Evolutionary conservation across 1,284 basidiomycete genomes (phyloP).

Genomic region (Leccinum huronense): DNA sequence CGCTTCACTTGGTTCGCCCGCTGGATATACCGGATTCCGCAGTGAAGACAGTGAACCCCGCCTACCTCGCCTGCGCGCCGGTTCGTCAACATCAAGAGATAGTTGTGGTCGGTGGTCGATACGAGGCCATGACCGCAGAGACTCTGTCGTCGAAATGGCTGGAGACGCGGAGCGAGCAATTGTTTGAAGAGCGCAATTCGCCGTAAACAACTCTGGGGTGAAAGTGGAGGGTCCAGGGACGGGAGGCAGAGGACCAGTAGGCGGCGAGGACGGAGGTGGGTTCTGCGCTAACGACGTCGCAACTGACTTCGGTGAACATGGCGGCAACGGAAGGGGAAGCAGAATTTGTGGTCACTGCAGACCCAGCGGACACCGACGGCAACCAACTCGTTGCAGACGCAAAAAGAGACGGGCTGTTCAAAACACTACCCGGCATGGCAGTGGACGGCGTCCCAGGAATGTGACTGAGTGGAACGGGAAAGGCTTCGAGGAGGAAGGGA

Average conservation of each 20-base stretch:
- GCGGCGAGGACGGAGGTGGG: slow-evolving; percentile 33
- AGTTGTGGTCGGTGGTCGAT: slow-evolving; percentile 20
- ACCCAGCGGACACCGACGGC: slow-evolving; percentile 7
- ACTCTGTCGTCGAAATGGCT: slow-evolving; percentile 19
- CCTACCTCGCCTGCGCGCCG: slow-evolving; percentile 22
- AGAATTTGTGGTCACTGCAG: slow-evolving; percentile 7
- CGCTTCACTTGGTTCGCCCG: slow-evolving; percentile 11
- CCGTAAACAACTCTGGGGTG: slow-evolving; percentile 20
- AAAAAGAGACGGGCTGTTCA: slow-evolving; percentile 20
- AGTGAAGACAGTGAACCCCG: slow-evolving; percentile 35
- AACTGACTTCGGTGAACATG: slow-evolving; percentile 18
- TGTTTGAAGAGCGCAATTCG: slow-evolving; percentile 20
- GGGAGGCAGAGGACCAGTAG: slow-evolving; percentile 33
- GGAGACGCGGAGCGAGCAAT: slow-evolving; percentile 25
- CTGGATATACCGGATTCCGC: slow-evolving; percentile 26
- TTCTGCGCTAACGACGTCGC: slow-evolving; percentile 18
- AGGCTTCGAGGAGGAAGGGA: slow-evolving; percentile 36
- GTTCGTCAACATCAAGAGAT: slow-evolving; percentile 22
- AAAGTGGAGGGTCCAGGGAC: slow-evolving; percentile 30
- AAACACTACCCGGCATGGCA: slow-evolving; percentile 4
- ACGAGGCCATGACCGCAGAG: slow-evolving; percentile 22
- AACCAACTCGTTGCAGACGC: slow-evolving; percentile 14
- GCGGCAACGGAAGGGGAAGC: slow-evolving; percentile 4
- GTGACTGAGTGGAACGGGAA: slow-evolving; percentile 33
- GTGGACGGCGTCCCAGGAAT: slow-evolving; percentile 30